Evolutionary conservation across 2,329 filamentous ascomycete species (phyloP).

Genomic region (Stylonectria norvegica): DNA sequence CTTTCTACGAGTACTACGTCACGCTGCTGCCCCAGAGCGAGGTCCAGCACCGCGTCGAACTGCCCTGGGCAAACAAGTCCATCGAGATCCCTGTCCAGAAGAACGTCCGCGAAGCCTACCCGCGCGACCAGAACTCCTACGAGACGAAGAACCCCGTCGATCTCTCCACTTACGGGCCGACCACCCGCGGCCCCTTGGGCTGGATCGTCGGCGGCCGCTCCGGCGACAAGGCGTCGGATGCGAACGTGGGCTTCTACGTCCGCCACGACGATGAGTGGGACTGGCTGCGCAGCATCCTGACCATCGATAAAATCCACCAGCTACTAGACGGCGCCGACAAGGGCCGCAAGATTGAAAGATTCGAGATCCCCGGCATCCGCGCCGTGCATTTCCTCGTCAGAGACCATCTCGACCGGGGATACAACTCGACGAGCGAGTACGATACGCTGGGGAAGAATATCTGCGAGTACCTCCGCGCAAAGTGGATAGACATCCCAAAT

Average conservation of each 20-base stretch:
- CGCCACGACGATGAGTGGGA: constrained; percentile 39
- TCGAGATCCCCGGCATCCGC: constrained; percentile 11
- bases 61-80: constrained; percentile 15
- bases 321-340: constrained; percentile 24
- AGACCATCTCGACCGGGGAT: constrained; percentile 41
- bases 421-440: constrained; percentile 37
- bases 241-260: constrained; percentile 43
- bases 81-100: constrained; percentile 19
- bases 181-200: constrained; percentile 23
- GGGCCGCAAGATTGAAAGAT: constrained; percentile 11
- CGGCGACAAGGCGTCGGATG: constrained; percentile 25
- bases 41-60: constrained; percentile 18
- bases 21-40: constrained; percentile 24
- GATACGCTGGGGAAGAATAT: constrained; percentile 43
- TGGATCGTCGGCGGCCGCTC: constrained; percentile 27
- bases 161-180: constrained; percentile 19
- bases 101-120: constrained; percentile 20
- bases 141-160: constrained; percentile 20
- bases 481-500: constrained; percentile 39
- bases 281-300: constrained; percentile 41
- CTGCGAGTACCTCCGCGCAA: constrained; percentile 40
- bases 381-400: constrained; percentile 39
- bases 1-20: constrained; percentile 19
- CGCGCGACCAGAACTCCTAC: constrained; percentile 23
- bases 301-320: constrained; percentile 33